Evolutionary conservation across 176 grass and related monocot genomes (phyloP).

Genomic region (Metroxylon sagu): DNA sequence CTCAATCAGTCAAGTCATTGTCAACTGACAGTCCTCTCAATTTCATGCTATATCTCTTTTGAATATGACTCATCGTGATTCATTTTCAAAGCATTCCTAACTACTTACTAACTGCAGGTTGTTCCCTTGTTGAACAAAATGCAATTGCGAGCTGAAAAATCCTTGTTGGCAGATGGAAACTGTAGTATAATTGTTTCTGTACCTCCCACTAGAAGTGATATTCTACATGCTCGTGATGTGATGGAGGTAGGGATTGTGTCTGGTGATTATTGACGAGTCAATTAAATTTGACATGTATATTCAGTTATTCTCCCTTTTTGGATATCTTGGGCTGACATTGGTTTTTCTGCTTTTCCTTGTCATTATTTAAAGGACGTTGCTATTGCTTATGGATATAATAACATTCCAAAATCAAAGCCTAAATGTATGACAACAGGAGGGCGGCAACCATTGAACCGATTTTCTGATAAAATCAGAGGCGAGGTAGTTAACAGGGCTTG

Average conservation of each 20-base stretch:
- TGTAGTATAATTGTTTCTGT: constrained; percentile 45
- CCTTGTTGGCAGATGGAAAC: constrained; percentile 21
- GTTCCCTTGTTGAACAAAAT: constrained; percentile 84
- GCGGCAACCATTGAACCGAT: constrained; percentile 73
- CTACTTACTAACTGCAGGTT: constrained; percentile 39
- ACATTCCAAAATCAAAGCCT: constrained; percentile 84
- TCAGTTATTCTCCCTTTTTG: no score
- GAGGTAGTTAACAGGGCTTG: constrained; percentile 36
- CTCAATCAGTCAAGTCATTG: no score
- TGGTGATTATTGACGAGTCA: no score
- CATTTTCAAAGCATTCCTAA: background rate
- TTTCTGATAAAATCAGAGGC: constrained; percentile 94
- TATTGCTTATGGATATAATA: constrained; percentile 97
- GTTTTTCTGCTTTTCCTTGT: background rate
- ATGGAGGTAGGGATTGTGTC: constrained; percentile 33
- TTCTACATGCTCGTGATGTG: constrained; percentile 68
- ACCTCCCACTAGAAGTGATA: constrained; percentile 76
- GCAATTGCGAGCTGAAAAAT: constrained; percentile 70
- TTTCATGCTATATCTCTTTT: no score
- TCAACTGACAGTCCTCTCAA: no score
- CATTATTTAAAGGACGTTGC: constrained; percentile 65
- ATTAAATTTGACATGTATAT: no score
- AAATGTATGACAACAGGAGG: constrained; percentile 80
- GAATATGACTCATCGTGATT: no score
- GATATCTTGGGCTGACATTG: no score